These are phyloP conservation scores for Zalerion maritima DNA, from an alignment of 495 filamentous ascomycete species.

Conservation along the genomic window DNA sequence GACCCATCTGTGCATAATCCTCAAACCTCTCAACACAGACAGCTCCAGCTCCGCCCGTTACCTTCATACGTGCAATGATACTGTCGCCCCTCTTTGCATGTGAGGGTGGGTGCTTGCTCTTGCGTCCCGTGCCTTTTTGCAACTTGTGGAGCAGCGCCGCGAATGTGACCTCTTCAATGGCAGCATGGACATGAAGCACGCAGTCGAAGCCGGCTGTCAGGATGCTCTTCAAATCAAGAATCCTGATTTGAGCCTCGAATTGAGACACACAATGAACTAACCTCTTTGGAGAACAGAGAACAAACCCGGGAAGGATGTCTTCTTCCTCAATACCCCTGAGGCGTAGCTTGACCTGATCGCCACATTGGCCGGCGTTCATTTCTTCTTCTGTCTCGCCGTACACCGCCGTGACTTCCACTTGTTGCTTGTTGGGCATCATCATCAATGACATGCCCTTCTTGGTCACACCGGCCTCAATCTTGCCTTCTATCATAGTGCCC, in stretches of 20 bases:
- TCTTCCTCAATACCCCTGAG: slow-evolving; percentile 94
- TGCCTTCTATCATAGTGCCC: slow-evolving; percentile 95
- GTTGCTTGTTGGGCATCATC: slow-evolving; percentile 90
- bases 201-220: slow-evolving; percentile 69
- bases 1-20: slow-evolving; percentile 84
- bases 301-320: slow-evolving; percentile 92
- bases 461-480: slow-evolving; percentile 84
- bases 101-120: slow-evolving; percentile 80
- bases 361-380: slow-evolving; percentile 59
- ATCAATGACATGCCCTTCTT: slow-evolving; percentile 70
- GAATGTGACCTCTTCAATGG: slow-evolving; percentile 92
- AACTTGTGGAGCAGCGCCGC: slow-evolving; percentile 76
- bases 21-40: slow-evolving; percentile 90
- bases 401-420: slow-evolving; percentile 61
- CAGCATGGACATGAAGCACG: slow-evolving; percentile 80
- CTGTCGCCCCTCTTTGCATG: slow-evolving; percentile 86
- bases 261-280: slow-evolving; percentile 76
- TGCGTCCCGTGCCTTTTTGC: slow-evolving; percentile 88
- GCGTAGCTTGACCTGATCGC: slow-evolving; percentile 88
- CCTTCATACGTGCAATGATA: slow-evolving; percentile 84
- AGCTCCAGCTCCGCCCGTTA: slow-evolving; percentile 66
- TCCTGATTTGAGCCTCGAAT: slow-evolving; percentile 93
- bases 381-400: slow-evolving; percentile 98
- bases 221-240: slow-evolving; percentile 92
- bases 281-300: slow-evolving; percentile 82